phyloP scores from a whole-genome alignment of 345 rosid genomes.

The Citrus sp. region DNA sequence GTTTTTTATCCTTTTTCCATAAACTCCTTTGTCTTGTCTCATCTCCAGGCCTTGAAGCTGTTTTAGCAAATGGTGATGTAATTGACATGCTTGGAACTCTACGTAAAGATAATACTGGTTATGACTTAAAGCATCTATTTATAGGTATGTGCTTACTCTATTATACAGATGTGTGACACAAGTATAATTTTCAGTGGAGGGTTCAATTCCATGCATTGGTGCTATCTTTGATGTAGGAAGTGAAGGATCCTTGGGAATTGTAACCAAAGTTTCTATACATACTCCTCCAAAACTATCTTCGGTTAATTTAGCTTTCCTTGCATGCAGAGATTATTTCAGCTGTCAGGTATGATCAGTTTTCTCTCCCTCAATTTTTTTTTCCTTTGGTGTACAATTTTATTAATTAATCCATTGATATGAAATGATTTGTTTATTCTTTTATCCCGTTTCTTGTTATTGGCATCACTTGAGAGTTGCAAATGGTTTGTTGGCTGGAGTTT shows the following conservation, averaged over 20 bases:
- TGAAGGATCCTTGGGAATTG: slow-evolving; percentile 95
- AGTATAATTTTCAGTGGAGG: slow-evolving; percentile 1
- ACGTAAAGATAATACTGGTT: slow-evolving; percentile 97
- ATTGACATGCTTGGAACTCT: slow-evolving; percentile 92
- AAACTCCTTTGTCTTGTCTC: slow-evolving; percentile 7
- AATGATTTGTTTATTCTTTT: background rate
- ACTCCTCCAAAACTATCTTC: slow-evolving; percentile 83
- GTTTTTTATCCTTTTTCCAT: background rate
- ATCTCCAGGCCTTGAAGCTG: slow-evolving; percentile 78
- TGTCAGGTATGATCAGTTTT: slow-evolving; percentile 68
- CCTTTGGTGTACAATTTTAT: background rate
- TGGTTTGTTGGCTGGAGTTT: background rate
- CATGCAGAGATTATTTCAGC: slow-evolving; percentile 77
- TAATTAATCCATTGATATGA: background rate
- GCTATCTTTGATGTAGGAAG: slow-evolving; percentile 49
- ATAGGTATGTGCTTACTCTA: slow-evolving; percentile 48
- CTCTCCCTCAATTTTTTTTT: background rate
- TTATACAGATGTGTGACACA: slow-evolving; percentile 3
- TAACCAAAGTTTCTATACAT: slow-evolving; percentile 88
- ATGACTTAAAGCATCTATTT: slow-evolving; percentile 92
- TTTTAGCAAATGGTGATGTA: slow-evolving; percentile 84
- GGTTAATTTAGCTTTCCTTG: slow-evolving; percentile 83
- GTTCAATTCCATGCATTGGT: slow-evolving; percentile 5
- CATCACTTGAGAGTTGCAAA: background rate
- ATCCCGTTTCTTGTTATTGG: background rate